Percentiles rank a stretch among this genome's conserved stretches.
These are phyloP conservation scores for Quercus mongolica DNA, from an alignment of 306 rosid species.

Conservation along the genomic window DNA sequence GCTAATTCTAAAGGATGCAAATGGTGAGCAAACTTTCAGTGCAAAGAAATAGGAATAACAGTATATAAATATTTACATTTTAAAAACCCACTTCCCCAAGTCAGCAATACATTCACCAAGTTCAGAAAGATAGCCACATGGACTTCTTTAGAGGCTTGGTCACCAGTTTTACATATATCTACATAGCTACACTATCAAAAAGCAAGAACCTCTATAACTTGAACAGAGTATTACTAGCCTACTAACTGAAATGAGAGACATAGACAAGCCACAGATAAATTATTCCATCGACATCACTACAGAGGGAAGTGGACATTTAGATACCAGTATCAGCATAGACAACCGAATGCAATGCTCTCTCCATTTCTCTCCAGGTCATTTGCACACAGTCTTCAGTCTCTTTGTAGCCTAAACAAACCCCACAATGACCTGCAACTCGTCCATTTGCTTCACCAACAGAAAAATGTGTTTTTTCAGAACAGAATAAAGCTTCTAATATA, in stretches of 20 bases:
- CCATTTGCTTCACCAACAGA: constrained; percentile 70
- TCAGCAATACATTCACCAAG: constrained; percentile 52
- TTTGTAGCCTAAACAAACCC: constrained; percentile 95
- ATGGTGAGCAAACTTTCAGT: too few species aligned
- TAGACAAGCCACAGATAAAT: too few species aligned
- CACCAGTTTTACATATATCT: constrained; percentile 52
- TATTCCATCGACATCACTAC: too few species aligned
- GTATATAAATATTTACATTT: too few species aligned
- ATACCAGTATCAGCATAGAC: constrained; percentile 51
- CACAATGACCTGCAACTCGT: constrained; percentile 91
- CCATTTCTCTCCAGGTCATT: constrained; percentile 44
- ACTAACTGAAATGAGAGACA: constrained; percentile 28
- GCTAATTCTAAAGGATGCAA: too few species aligned
- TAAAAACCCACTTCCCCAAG: too few species aligned
- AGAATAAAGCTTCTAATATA: neutral
- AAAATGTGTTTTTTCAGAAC: neutral
- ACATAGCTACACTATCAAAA: constrained; percentile 62
- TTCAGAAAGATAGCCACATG: constrained; percentile 37
- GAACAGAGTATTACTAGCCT: constrained; percentile 29
- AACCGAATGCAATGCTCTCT: constrained; percentile 20
- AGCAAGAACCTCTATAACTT: constrained; percentile 53
- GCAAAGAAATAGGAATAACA: too few species aligned
- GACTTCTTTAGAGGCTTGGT: constrained; percentile 44
- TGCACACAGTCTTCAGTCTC: constrained; percentile 84
- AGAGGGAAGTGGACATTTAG: constrained; percentile 34